Conservation (phyloP, 805 yeast species). For the Candida arabinofermentans region DNA sequence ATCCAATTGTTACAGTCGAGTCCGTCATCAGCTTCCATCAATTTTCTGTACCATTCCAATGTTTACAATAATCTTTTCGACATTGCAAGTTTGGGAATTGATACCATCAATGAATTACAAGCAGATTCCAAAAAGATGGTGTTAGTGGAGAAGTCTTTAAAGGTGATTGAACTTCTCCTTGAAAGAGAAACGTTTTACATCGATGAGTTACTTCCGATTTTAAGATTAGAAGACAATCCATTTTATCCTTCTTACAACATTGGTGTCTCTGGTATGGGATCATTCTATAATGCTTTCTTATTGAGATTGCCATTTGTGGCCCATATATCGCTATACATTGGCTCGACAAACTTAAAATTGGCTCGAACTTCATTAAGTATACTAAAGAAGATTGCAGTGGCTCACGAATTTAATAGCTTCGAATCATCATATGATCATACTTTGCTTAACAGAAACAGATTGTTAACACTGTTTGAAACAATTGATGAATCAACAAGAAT, state of each 20-base stretch:
- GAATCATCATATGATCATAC: slow-evolving; percentile 13
- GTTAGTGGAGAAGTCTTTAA: slow-evolving; percentile 39
- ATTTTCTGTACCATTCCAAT: slow-evolving; percentile 56
- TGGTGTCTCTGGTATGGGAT: slow-evolving; percentile 57
- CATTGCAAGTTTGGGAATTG: slow-evolving; percentile 57
- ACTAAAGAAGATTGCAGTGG: slow-evolving; percentile 42
- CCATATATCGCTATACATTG: slow-evolving; percentile 71
- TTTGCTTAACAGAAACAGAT: slow-evolving; percentile 49
- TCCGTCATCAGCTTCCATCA: slow-evolving; percentile 65
- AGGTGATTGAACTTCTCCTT: slow-evolving; percentile 42
- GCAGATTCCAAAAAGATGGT: slow-evolving; percentile 30
- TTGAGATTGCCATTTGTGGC: slow-evolving; percentile 70
- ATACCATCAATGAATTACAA: slow-evolving; percentile 41
- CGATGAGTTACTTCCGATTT: slow-evolving; percentile 49
- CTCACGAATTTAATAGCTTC: slow-evolving; percentile 38
- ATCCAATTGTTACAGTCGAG: slow-evolving; percentile 54
- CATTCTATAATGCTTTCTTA: slow-evolving; percentile 69
- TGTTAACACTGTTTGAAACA: slow-evolving; percentile 68
- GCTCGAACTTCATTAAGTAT: slow-evolving; percentile 53
- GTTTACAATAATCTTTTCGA: slow-evolving; percentile 54
- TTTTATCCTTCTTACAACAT: slow-evolving; percentile 38
- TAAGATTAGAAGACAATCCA: slow-evolving; percentile 38
- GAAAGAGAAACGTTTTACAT: slow-evolving; percentile 55
- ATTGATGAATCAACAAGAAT: slow-evolving; percentile 77
- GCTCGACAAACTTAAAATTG: slow-evolving; percentile 46